These are phyloP conservation scores for Monilinia fructigena DNA, from an alignment of 2,329 filamentous ascomycete species.

Conservation along the genomic window DNA sequence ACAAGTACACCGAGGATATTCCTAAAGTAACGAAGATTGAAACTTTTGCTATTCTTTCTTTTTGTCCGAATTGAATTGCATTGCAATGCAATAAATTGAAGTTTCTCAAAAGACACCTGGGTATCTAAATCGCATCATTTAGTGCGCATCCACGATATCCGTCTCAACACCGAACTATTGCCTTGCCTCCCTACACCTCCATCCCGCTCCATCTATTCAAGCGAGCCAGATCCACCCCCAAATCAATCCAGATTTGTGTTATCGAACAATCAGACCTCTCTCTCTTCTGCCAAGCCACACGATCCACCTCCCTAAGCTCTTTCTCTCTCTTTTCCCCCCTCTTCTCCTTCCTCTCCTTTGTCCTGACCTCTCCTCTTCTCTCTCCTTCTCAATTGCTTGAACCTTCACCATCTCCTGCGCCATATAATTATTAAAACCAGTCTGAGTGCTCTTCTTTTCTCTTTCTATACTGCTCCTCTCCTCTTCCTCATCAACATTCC, in stretches of 20 bases:
- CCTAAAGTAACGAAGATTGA: no score
- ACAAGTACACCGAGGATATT: background rate
- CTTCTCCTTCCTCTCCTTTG: background rate
- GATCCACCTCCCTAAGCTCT: background rate
- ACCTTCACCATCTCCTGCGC: no score
- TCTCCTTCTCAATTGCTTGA: background rate
- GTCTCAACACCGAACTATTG: no score
- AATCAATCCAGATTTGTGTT: conserved; percentile 8
- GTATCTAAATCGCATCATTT: no score
- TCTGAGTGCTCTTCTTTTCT: background rate
- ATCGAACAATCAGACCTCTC: background rate
- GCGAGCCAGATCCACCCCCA: background rate
- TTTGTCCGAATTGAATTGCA: no score
- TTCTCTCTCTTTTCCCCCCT: background rate
- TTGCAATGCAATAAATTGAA: no score
- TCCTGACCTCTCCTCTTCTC: background rate
- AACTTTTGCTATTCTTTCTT: no score
- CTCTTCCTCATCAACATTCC: background rate
- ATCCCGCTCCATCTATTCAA: background rate
- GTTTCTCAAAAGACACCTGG: no score
- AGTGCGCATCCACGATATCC: no score
- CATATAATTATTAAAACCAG: no score
- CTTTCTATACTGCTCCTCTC: background rate
- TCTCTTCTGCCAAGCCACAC: background rate
- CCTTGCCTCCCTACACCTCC: no score